Conservation (phyloP, 2,329 filamentous ascomycete genomes). For the Aspergillus bombycis region DNA sequence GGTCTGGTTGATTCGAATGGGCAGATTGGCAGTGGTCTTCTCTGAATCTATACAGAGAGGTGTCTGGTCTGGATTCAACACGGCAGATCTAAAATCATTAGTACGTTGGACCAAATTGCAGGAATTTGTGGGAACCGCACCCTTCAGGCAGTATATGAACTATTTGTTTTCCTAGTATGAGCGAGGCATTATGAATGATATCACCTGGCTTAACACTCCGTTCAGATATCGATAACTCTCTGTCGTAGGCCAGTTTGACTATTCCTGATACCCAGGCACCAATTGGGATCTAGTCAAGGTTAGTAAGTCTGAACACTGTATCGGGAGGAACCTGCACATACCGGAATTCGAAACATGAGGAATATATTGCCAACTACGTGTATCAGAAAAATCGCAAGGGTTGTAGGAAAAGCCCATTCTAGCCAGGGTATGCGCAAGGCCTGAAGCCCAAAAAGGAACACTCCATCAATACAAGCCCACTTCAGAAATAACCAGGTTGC, state of each 20-base stretch:
- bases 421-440: constrained; percentile 93
- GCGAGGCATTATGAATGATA: constrained; percentile 87
- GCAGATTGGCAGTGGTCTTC: constrained; percentile 66
- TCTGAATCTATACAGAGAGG: constrained; percentile 78
- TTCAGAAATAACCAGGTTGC: constrained; percentile 93
- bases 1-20: constrained; percentile 92
- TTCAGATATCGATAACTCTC: constrained; percentile 92
- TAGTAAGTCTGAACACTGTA: constrained; percentile 9
- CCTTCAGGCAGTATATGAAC: constrained; percentile 98
- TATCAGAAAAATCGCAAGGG: constrained; percentile 69
- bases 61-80: constrained; percentile 79
- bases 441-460: constrained; percentile 85
- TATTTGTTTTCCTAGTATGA: constrained; percentile 95
- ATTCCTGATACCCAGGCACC: constrained; percentile 72
- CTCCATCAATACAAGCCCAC: constrained; percentile 85
- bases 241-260: constrained; percentile 83
- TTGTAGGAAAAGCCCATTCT: constrained; percentile 79
- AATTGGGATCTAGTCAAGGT: constrained; percentile 65
- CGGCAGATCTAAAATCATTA: constrained; percentile 66
- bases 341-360: constrained; percentile 88
- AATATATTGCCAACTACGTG: constrained; percentile 79
- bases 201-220: constrained; percentile 83
- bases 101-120: constrained; percentile 5
- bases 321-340: constrained; percentile 45
- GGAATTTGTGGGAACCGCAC: constrained; percentile 43